Evolutionary conservation across 2,329 filamentous ascomycete genomes (phyloP).

Genomic region (Calonectria ilicicola): DNA sequence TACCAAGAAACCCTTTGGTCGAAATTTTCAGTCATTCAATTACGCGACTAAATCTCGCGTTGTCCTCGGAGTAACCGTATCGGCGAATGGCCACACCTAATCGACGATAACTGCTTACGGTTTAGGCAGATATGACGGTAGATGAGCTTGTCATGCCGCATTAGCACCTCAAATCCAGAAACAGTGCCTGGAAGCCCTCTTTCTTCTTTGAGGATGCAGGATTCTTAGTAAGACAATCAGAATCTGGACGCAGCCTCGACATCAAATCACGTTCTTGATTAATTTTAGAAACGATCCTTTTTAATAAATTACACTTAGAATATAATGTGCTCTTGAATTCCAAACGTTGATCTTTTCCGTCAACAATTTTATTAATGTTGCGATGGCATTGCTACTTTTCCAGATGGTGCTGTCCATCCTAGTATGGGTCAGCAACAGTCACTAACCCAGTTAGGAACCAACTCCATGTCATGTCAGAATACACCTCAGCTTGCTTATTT

Average conservation of each 20-base stretch:
- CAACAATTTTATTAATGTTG: neutral
- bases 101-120: neutral
- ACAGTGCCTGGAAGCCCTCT: neutral
- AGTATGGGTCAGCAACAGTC: neutral
- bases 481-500: neutral
- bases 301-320: too few relatives aligned
- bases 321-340: neutral
- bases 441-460: neutral
- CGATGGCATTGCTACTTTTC: neutral
- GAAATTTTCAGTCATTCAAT: too few relatives aligned
- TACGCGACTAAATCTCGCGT: neutral
- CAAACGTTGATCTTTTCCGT: neutral
- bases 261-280: neutral
- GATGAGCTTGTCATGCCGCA: neutral
- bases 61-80: neutral
- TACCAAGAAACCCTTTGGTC: too few relatives aligned
- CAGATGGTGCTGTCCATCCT: neutral
- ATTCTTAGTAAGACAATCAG: neutral
- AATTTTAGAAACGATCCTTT: neutral
- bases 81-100: neutral
- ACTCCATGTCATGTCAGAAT: neutral
- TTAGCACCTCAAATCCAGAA: neutral
- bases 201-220: neutral
- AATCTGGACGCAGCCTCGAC: neutral
- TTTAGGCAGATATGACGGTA: neutral